phyloP scores from a whole-genome alignment of 345 rosid genomes.

The Stellera chamaejasme region DNA sequence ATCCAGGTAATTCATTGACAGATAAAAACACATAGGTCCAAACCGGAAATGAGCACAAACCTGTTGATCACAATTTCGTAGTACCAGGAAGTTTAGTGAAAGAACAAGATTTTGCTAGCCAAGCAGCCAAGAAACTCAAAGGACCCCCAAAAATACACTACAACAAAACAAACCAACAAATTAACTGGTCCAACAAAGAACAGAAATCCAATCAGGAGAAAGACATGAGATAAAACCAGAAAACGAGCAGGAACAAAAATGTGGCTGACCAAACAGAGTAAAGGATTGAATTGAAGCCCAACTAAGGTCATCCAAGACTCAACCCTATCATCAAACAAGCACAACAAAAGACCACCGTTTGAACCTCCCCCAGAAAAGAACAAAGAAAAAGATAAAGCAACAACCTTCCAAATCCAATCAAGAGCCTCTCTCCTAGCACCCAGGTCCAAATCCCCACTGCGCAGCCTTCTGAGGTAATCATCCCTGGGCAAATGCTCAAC shows the following conservation, averaged over 20 bases:
- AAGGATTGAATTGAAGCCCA: constrained; percentile 2
- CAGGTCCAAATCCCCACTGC: constrained; percentile 47
- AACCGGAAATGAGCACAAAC: constrained; percentile 47
- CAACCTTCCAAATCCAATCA: constrained; percentile 66
- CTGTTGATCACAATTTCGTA: constrained; percentile 26
- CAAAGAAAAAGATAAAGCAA: constrained; percentile 2
- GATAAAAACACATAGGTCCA: constrained; percentile 46
- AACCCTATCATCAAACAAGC: constrained; percentile 13
- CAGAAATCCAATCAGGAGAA: background rate
- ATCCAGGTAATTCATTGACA: constrained; percentile 66
- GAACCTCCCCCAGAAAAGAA: background rate
- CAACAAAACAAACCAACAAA: background rate
- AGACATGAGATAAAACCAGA: constrained; percentile 1
- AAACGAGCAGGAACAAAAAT: background rate
- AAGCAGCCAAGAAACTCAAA: background rate
- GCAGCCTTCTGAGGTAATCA: constrained; percentile 48
- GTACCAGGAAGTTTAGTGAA: background rate
- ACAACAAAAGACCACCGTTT: background rate
- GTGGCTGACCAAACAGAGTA: constrained; percentile 7
- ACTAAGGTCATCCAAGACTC: background rate
- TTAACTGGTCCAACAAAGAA: constrained; percentile 3
- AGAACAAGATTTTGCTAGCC: background rate
- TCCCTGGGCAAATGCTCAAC: constrained; percentile 38
- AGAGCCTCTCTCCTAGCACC: constrained; percentile 45
- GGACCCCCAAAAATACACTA: background rate